Conservation (phyloP, 2,329 filamentous ascomycete species). For the Nemania sp. region DNA sequence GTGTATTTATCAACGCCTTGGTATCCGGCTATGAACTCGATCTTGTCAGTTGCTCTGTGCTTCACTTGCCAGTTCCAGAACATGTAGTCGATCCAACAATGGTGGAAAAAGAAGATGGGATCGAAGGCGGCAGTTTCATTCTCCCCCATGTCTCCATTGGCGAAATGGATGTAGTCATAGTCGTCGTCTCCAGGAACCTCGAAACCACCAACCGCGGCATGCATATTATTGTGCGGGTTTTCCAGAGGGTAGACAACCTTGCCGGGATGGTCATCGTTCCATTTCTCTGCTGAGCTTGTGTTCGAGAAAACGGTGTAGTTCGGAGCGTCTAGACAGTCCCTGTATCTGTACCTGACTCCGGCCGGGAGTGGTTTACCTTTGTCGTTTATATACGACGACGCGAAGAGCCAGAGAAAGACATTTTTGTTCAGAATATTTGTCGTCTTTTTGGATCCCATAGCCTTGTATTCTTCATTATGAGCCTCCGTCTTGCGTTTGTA, state of each 20-base stretch:
- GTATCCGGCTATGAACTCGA: slow-evolving; percentile 2
- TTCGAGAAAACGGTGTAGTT: slow-evolving; percentile 20
- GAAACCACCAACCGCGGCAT: slow-evolving; percentile 9
- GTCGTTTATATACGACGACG: neutral
- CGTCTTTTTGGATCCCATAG: neutral
- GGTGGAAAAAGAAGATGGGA: slow-evolving; percentile 15
- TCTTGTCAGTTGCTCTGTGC: neutral
- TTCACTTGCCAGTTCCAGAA: slow-evolving; percentile 11
- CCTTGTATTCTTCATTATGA: neutral
- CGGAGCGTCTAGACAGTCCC: slow-evolving; percentile 5
- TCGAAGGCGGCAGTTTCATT: slow-evolving; percentile 14
- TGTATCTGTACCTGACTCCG: neutral
- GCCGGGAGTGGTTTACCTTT: neutral
- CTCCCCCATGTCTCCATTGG: slow-evolving; percentile 18
- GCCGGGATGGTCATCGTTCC: slow-evolving; percentile 3
- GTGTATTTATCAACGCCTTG: slow-evolving; percentile 8
- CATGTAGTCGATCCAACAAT: slow-evolving; percentile 9
- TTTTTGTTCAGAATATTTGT: neutral
- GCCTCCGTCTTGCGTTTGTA: neutral
- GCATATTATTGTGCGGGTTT: slow-evolving; percentile 14
- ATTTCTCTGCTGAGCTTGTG: slow-evolving; percentile 8
- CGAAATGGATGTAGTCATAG: slow-evolving; percentile 7
- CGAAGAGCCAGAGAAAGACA: slow-evolving; percentile 8
- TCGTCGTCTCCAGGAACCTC: slow-evolving; percentile 9
- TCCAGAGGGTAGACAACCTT: slow-evolving; percentile 1